phyloP scores from a whole-genome alignment of 1,284 basidiomycete species.

The Fomitopsis pinicola region DNA sequence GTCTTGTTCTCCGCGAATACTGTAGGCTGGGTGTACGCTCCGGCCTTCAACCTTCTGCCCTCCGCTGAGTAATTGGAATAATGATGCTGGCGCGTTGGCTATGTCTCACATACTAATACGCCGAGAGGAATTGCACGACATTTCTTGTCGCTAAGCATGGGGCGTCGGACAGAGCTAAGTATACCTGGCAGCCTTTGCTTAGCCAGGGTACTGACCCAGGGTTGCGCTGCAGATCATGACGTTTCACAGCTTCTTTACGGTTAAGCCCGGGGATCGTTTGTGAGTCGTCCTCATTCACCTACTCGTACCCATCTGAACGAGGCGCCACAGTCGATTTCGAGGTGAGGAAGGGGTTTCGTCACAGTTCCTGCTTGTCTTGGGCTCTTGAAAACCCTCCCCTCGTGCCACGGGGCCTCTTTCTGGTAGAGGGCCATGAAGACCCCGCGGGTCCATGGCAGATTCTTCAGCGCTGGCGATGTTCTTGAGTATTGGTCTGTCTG shows the following conservation, averaged over 20 bases:
- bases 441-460: conserved; percentile 20
- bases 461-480: conserved; percentile 22
- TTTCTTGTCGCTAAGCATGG: too few species aligned
- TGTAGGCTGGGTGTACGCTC: too few species aligned
- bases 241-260: conserved; percentile 16
- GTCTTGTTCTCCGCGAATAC: too few species aligned
- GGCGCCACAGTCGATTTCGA: conserved; percentile 2
- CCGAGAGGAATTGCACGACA: too few species aligned
- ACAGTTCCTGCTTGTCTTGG: neutral
- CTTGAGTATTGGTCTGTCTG: conserved; percentile 20
- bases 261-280: conserved; percentile 25
- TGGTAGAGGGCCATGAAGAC: conserved; percentile 14
- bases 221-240: conserved; percentile 17
- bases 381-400: too few species aligned
- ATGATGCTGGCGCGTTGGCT: too few species aligned
- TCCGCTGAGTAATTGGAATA: too few species aligned
- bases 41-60: too few species aligned
- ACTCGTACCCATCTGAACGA: conserved; percentile 14
- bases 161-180: conserved; percentile 14
- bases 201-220: neutral
- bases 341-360: neutral
- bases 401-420: conserved; percentile 5
- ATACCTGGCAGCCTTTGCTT: neutral
- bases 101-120: too few species aligned
- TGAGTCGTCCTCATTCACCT: conserved; percentile 15